These are phyloP conservation scores for Hanseniaspora osmophila DNA, from an alignment of 805 yeast species.

Conservation along the genomic window DNA sequence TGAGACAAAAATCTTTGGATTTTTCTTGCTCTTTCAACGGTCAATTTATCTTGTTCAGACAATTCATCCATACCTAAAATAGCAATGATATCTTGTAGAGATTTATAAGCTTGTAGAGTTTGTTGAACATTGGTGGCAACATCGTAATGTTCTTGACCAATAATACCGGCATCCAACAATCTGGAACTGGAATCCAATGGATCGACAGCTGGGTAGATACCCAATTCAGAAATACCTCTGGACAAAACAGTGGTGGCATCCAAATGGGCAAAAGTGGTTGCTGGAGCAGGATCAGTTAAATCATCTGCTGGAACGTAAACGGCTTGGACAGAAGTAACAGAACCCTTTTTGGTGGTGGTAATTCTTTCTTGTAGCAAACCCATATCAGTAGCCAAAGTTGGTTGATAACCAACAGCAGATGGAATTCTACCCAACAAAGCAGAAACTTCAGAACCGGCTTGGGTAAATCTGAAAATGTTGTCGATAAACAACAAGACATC, in stretches of 20 bases:
- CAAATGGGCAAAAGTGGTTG: constrained; percentile 98
- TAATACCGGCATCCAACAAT: constrained; percentile 91
- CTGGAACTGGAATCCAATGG: constrained; percentile 99
- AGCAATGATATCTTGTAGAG: constrained; percentile 99
- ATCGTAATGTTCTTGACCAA: constrained; percentile 97
- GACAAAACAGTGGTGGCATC: constrained; percentile 99
- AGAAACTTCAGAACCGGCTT: constrained; percentile 99
- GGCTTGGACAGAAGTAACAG: constrained; percentile 99
- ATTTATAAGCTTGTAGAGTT: constrained; percentile 98
- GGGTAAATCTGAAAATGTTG: constrained; percentile 99
- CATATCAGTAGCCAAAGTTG: constrained; percentile 99
- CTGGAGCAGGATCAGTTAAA: constrained; percentile 99
- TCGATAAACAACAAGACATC: constrained; percentile 98
- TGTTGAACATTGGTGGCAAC: constrained; percentile 92
- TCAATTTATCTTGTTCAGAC: constrained; percentile 95
- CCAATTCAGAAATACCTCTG: constrained; percentile 98
- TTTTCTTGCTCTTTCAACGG: constrained; percentile 99
- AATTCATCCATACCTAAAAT: constrained; percentile 99
- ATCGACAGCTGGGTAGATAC: constrained; percentile 99
- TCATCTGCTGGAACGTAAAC: constrained; percentile 99
- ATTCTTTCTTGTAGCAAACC: constrained; percentile 99
- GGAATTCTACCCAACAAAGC: constrained; percentile 99
- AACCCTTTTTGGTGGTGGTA: constrained; percentile 98
- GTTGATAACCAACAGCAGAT: constrained; percentile 99
- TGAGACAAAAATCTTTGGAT: constrained; percentile 99